Evolutionary conservation across 2,329 filamentous ascomycete species (phyloP), one percentile per base, ranked within the genome.

Genomic region (Calonectria ilicicola): DNA sequence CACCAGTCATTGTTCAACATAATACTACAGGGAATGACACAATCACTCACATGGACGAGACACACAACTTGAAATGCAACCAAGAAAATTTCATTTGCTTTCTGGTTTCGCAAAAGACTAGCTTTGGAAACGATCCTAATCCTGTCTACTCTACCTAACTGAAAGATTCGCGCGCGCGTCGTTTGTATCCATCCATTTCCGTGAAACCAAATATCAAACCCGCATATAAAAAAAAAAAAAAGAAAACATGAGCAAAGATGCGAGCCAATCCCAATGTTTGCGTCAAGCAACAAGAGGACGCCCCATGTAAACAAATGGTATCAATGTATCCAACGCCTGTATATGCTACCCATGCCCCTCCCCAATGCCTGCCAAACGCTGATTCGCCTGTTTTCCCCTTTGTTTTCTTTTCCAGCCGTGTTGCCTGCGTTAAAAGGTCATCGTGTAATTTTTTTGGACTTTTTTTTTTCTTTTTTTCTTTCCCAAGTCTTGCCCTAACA

Each of bases 281-380:
- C 66, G 12, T 69, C 66, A 38, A 63, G 66, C 35, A 64, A 47
- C 53, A 70, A 46, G 42, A 51, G 70, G 23, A 42, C 49, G 53
- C 26, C 58, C 66, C 56, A 19, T 38, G 67, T 69, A 40, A 72
- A 68, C 75, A 77, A 76, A 66, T 79, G 77, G 77, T 79, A 79
- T 79, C 75, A 74, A 40, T 77, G 66, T 79, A 79, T 79, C 77
- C 78, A 79, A 79, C 78, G 77, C 78, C 78, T 69, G 79, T 72
- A 71, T 77, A 76, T 79, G 77, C 75, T 76, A 67, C 75, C 72
- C 75, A 74, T 72, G 71, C 73, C n/a, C 63, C 46, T 12, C 32
- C 29, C 9, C 32, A 40, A 29, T 72, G 72, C 69, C 77, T 72
- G 29, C 38, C 58, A 46, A 44, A 63, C 40, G 58, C 58, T 63